Percentiles rank a stretch among this genome's conserved stretches.
These are phyloP conservation scores for Coemansia furcata DNA, from an alignment of 192 early-diverging fungal genomes.

Conservation along the genomic window DNA sequence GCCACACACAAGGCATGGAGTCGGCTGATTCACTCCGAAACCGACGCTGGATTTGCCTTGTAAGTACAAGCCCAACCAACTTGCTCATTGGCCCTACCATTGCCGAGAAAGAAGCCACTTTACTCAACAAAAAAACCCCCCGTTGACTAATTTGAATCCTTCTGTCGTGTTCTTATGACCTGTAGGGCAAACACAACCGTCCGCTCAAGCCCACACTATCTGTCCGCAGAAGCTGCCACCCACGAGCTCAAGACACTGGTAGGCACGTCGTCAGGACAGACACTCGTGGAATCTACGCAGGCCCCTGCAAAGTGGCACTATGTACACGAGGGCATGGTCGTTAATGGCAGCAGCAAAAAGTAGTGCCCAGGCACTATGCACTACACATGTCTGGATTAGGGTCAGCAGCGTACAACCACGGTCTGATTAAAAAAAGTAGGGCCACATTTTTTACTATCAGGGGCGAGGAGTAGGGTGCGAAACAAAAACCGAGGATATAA, in stretches of 20 bases:
- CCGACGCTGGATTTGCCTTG: slow-evolving; percentile 17
- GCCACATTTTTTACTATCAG: slow-evolving; percentile 1
- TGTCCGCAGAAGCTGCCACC: slow-evolving; percentile 14
- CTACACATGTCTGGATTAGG: slow-evolving; percentile 6
- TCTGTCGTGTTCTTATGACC: background rate
- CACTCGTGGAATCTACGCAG: background rate
- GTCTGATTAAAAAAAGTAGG: slow-evolving; percentile 1
- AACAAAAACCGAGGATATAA: background rate
- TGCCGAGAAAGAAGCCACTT: slow-evolving; percentile 5
- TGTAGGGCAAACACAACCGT: slow-evolving; percentile 41
- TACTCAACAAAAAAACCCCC: background rate
- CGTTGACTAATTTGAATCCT: background rate
- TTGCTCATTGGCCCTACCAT: slow-evolving; percentile 2
- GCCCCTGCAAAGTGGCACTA: slow-evolving; percentile 22
- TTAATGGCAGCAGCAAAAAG: background rate
- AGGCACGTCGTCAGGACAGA: slow-evolving; percentile 10
- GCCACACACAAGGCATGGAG: slow-evolving; percentile 93
- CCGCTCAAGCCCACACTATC: slow-evolving; percentile 18
- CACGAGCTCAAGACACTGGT: slow-evolving; percentile 19
- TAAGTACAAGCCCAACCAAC: slow-evolving; percentile 21
- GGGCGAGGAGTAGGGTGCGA: background rate
- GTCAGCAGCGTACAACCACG: background rate
- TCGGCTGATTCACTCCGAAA: slow-evolving; percentile 60
- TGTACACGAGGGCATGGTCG: slow-evolving; percentile 9
- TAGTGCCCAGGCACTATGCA: background rate